Evolutionary conservation across 2,329 filamentous ascomycete genomes (phyloP).

Genomic region (Graphium sp.): DNA sequence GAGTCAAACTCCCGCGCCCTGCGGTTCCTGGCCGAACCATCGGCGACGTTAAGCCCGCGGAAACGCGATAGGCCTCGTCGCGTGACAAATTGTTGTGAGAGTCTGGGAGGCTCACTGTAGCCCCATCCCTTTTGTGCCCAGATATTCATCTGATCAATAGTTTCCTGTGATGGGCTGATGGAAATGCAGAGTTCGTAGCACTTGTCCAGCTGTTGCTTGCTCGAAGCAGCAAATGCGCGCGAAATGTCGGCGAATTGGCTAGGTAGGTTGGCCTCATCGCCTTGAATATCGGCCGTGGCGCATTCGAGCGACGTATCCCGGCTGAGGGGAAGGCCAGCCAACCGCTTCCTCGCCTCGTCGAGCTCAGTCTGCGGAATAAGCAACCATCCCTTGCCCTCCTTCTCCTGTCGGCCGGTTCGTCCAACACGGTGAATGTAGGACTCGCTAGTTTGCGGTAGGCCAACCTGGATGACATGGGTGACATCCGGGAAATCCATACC

Average conservation of each 20-base stretch:
- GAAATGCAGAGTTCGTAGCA: constrained; percentile 30
- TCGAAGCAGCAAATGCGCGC: constrained; percentile 23
- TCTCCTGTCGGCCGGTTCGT: constrained; percentile 59
- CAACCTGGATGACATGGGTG: constrained; percentile 63
- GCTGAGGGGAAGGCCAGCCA: constrained; percentile 44
- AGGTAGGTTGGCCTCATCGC: constrained; percentile 24
- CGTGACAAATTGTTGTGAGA: constrained; percentile 10
- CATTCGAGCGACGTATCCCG: constrained; percentile 31
- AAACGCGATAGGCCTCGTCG: constrained; percentile 15
- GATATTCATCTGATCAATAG: constrained; percentile 34
- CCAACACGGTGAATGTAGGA: constrained; percentile 65
- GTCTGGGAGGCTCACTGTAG: constrained; percentile 26
- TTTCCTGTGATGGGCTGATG: too few relatives aligned
- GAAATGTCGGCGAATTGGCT: constrained; percentile 24
- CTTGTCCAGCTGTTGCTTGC: constrained; percentile 12
- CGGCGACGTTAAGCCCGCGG: constrained; percentile 16
- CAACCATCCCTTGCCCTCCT: constrained; percentile 55
- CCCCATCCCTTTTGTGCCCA: constrained; percentile 34
- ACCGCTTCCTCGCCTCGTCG: constrained; percentile 24
- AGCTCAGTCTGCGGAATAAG: constrained; percentile 41
- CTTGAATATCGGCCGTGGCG: constrained; percentile 33
- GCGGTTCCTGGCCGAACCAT: background rate
- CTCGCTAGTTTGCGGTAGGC: constrained; percentile 45
- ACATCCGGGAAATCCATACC: constrained; percentile 75
- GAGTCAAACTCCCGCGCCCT: constrained; percentile 2